A percentile compares a stretch with the other conserved stretches of the same genome.
These are phyloP conservation scores for Quercus engelmannii DNA, from an alignment of 306 rosid genomes.

Conservation along the genomic window DNA sequence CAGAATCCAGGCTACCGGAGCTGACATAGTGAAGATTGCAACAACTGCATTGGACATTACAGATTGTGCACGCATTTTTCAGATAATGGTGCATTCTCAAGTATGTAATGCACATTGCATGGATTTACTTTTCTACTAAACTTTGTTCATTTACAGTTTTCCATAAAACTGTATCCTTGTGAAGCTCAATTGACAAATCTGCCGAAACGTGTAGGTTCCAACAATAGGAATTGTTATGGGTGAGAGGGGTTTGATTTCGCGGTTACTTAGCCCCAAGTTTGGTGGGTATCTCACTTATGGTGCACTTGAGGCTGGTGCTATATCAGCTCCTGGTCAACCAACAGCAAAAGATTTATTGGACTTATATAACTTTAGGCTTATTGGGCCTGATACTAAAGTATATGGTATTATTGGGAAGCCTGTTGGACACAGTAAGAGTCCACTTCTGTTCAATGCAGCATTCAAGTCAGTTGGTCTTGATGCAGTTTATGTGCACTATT, in stretches of 20 bases:
- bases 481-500: slow-evolving; percentile 44
- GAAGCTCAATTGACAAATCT: not conserved
- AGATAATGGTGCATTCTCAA: slow-evolving; percentile 39
- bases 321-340: slow-evolving; percentile 41
- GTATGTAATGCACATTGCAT: slow-evolving; percentile 13
- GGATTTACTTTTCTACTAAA: not conserved
- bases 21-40: slow-evolving; percentile 43
- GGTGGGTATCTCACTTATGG: slow-evolving; percentile 48
- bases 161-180: not conserved
- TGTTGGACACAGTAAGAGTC: slow-evolving; percentile 53
- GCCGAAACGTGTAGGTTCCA: slow-evolving; percentile 30
- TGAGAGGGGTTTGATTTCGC: slow-evolving; percentile 42
- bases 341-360: slow-evolving; percentile 34
- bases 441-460: slow-evolving; percentile 44
- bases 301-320: slow-evolving; percentile 29
- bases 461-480: slow-evolving; percentile 35
- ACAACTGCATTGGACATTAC: slow-evolving; percentile 44
- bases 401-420: slow-evolving; percentile 50
- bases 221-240: slow-evolving; percentile 38
- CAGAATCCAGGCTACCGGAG: slow-evolving; percentile 41
- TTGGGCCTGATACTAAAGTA: slow-evolving; percentile 36
- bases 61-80: slow-evolving; percentile 41
- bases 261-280: slow-evolving; percentile 40
- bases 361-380: slow-evolving; percentile 43
- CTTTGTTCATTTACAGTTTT: not conserved